Evolutionary conservation across 2,329 filamentous ascomycete species (phyloP), one percentile per base, ranked within the genome.

Genomic region (Fusarium zealandicum): DNA sequence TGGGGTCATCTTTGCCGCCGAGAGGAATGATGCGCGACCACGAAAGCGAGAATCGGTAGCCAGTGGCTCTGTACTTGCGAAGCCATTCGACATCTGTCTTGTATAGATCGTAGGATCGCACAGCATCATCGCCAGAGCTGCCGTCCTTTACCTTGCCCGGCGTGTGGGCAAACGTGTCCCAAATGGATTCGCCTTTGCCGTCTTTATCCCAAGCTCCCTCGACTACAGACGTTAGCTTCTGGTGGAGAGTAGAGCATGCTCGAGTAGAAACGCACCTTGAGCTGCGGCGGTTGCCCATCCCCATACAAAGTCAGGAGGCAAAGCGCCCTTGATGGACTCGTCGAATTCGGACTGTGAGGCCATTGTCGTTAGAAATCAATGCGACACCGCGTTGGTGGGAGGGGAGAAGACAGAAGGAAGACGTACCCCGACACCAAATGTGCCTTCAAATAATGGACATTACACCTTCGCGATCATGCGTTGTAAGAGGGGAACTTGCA

Each of bases 21-120:
- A 86, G 75, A 0, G 86, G 85, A 44, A 88, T 86, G 54, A 88
- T 82, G 36, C 85, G 82, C 11, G 83, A 82, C 85, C 85, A 88
- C 4, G 84, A 83, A 20, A 88, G 73, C 4, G 84, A 87, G 69
- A 88, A 88, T 18, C 85, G 82, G 67, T 88, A 88, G 4, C 80
- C 82, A 53, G 80, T 79, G 13, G 84, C 83, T 46, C 83, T 80
- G 45, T 82, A 82, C 46, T 80, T 70, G 68, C 85, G 86, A 64
- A 88, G 73, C 27, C 87, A 76, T 3, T 77, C 81, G 2, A 64
- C 51, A 60, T 88, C 85, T 50, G 82, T 75, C 50, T 73, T 72
- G 60, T 74, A 78, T 2, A 76, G 59, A 33, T 78, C 70, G 54
- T 78, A 78, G 22, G 73, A 74, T 6, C 70, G 64, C 16, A 66